Conservation (phyloP, 2,329 filamentous ascomycete species). For the Hypoxylon sp. region DNA sequence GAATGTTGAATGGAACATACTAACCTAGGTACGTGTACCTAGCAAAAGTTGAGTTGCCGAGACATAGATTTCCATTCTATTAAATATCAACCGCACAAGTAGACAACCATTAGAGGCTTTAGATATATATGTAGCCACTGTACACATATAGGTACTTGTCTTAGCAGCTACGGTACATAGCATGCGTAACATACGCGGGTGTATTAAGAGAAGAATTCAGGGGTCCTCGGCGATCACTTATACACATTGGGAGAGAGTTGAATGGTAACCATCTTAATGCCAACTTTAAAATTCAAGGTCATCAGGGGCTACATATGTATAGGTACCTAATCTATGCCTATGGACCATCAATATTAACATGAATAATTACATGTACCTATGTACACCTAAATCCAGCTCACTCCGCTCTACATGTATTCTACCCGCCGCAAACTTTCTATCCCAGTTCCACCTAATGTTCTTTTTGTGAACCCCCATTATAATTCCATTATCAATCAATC, state of each 20-base stretch:
- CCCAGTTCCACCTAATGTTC: slow-evolving; percentile 18
- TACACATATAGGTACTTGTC: not conserved
- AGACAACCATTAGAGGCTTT: not conserved
- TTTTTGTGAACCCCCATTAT: not conserved
- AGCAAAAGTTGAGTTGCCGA: slow-evolving; percentile 13
- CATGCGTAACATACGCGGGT: not conserved
- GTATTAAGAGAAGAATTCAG: not conserved
- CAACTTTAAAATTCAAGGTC: slow-evolving; percentile 39
- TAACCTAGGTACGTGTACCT: no score
- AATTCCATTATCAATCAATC: slow-evolving; percentile 5
- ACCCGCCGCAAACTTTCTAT: slow-evolving; percentile 33
- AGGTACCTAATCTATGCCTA: slow-evolving; percentile 13
- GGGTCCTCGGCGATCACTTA: slow-evolving; percentile 30
- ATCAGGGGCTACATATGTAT: slow-evolving; percentile 24
- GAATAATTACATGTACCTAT: slow-evolving; percentile 2
- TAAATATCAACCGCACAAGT: not conserved
- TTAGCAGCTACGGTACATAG: not conserved
- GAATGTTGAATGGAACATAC: not conserved
- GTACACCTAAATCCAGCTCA: slow-evolving; percentile 41
- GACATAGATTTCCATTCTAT: slow-evolving; percentile 10
- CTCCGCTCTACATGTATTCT: slow-evolving; percentile 27
- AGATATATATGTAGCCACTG: not conserved
- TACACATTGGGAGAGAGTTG: slow-evolving; percentile 9
- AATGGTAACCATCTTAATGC: slow-evolving; percentile 11
- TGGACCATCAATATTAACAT: not conserved